phyloP scores from a whole-genome alignment of 331 rosid species.

The Saraca asoca region DNA sequence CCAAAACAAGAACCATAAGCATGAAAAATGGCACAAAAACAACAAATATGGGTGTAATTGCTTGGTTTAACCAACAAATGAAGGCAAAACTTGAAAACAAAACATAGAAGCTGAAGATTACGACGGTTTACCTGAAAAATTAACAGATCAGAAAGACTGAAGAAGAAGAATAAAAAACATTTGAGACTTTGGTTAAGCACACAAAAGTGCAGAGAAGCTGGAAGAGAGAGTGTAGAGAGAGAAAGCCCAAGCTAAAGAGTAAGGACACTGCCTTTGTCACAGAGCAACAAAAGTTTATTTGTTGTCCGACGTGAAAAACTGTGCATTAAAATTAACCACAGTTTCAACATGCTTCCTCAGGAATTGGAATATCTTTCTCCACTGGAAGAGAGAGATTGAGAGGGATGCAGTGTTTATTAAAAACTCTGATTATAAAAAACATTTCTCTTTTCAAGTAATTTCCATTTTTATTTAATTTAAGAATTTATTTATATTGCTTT shows the following conservation, averaged over 20 bases:
- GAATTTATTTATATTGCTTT: constrained; percentile 2
- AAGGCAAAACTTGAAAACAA: constrained; percentile 27
- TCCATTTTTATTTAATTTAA: neutral
- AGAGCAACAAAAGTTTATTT: constrained; percentile 54
- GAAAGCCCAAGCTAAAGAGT: constrained; percentile 26
- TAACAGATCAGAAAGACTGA: constrained; percentile 45
- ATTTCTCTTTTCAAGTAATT: constrained; percentile 22
- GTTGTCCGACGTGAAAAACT: constrained; percentile 63
- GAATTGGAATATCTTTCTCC: too few relatives aligned
- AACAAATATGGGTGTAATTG: constrained; percentile 29
- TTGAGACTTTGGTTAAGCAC: constrained; percentile 32
- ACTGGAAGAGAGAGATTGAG: too few relatives aligned
- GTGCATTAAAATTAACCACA: constrained; percentile 61
- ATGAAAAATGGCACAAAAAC: constrained; percentile 12
- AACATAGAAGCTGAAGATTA: constrained; percentile 23
- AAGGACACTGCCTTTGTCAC: constrained; percentile 74
- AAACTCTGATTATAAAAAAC: too few relatives aligned
- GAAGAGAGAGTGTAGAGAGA: too few relatives aligned
- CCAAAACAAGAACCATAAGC: constrained; percentile 17
- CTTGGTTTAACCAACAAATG: constrained; percentile 6
- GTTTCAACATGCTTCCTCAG: too few relatives aligned
- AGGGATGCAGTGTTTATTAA: constrained; percentile 27
- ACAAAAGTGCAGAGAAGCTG: constrained; percentile 24
- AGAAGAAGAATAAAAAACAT: constrained; percentile 18
- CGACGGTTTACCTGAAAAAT: constrained; percentile 52